phyloP scores from a whole-genome alignment of 2,329 filamentous ascomycete species.

The Calonectria montana region DNA sequence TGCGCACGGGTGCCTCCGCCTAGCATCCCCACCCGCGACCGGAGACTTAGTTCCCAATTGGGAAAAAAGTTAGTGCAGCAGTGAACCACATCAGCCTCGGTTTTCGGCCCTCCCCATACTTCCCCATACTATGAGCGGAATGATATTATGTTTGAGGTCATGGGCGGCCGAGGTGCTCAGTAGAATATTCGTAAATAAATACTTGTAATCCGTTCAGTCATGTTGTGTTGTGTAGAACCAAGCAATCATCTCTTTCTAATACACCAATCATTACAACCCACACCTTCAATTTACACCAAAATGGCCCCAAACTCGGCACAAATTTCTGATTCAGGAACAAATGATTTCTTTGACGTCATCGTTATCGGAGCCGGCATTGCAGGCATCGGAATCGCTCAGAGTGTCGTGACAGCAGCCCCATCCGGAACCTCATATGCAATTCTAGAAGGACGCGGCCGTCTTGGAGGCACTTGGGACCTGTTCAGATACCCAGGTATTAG shows the following conservation, averaged over 20 bases:
- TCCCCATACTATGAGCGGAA: not conserved
- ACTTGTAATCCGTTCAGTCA: not conserved
- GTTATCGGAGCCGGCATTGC: slow-evolving; percentile 82
- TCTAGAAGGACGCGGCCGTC: slow-evolving; percentile 71
- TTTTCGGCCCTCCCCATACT: too few species aligned
- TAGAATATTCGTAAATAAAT: not conserved
- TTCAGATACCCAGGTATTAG: slow-evolving; percentile 80
- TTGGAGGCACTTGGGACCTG: slow-evolving; percentile 83
- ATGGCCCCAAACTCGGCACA: not conserved
- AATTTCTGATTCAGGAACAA: not conserved
- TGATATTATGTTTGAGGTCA: not conserved
- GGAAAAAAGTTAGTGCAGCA: not conserved
- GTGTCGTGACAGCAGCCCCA: slow-evolving; percentile 61
- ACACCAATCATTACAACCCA: not conserved
- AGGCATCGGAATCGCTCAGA: slow-evolving; percentile 80
- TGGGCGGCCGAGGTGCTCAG: not conserved
- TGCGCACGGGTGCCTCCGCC: not conserved
- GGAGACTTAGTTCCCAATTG: not conserved
- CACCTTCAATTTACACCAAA: not conserved
- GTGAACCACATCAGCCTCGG: not conserved
- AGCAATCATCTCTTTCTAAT: not conserved
- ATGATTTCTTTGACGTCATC: slow-evolving; percentile 58
- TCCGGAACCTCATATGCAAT: slow-evolving; percentile 67
- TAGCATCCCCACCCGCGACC: not conserved
- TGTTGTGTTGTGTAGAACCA: not conserved